phyloP scores from a whole-genome alignment of 2,329 filamentous ascomycete genomes.

The Zymoseptoria crescenta region DNA sequence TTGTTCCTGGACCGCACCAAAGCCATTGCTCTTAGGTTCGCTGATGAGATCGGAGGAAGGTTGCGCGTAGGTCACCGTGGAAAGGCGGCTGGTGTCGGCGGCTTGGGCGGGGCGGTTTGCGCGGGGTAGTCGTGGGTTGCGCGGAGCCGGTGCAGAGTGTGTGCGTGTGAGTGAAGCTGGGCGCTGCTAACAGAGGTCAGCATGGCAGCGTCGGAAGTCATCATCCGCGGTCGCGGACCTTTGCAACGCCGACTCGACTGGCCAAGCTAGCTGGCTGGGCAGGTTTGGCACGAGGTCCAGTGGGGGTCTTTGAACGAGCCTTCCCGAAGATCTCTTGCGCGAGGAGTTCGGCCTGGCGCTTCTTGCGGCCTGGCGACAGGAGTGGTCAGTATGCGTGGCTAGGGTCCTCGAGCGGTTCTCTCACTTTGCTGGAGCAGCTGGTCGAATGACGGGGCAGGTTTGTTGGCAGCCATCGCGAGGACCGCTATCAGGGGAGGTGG shows the following conservation, averaged over 20 bases:
- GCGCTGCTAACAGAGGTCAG: conserved; percentile 12
- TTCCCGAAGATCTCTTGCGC: conserved; percentile 63
- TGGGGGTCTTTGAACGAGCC: conserved; percentile 51
- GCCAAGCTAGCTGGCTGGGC: conserved; percentile 50
- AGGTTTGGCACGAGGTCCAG: conserved; percentile 35
- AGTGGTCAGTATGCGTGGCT: background rate
- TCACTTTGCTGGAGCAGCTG: conserved; percentile 18
- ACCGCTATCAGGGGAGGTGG: background rate
- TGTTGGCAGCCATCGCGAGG: conserved; percentile 10
- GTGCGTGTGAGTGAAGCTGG: conserved; percentile 23
- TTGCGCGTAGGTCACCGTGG: conserved; percentile 30
- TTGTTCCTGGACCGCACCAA: background rate
- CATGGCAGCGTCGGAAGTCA: background rate
- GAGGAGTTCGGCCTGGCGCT: conserved; percentile 35
- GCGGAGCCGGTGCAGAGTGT: conserved; percentile 14
- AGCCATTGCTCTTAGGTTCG: conserved; percentile 23
- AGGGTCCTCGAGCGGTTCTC: conserved; percentile 1
- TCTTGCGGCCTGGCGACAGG: conserved; percentile 11
- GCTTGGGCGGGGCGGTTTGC: conserved; percentile 8
- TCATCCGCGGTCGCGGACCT: conserved; percentile 42
- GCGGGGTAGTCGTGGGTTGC: conserved; percentile 14
- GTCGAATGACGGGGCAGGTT: conserved; percentile 12
- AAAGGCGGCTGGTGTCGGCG: conserved; percentile 31
- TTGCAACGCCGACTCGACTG: conserved; percentile 65
- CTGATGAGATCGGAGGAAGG: conserved; percentile 30